Evolutionary conservation across 2,329 filamentous ascomycete species (phyloP).

Genomic region (Aspergillus intermedius): DNA sequence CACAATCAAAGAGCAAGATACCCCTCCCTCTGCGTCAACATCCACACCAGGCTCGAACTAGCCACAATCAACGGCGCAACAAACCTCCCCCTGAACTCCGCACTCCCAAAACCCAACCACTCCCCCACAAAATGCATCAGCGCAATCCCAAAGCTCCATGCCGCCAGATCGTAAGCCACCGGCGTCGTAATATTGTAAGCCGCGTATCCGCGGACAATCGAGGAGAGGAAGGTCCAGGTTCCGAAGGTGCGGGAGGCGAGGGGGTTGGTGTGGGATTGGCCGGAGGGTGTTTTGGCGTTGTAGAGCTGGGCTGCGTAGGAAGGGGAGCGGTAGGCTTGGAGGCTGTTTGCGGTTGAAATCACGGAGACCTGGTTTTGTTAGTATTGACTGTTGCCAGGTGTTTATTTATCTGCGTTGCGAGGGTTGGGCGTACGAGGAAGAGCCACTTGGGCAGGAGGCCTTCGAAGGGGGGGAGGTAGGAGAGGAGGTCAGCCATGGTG

Average conservation of each 20-base stretch:
- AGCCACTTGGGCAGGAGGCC: constrained; percentile 61
- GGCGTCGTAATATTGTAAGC: constrained; percentile 72
- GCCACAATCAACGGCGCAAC: constrained; percentile 54
- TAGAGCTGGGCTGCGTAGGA: constrained; percentile 85
- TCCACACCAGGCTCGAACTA: constrained; percentile 53
- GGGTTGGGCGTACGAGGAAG: constrained; percentile 48
- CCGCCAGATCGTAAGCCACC: constrained; percentile 68
- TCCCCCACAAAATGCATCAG: constrained; percentile 73
- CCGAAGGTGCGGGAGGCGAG: constrained; percentile 75
- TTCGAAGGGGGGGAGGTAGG: constrained; percentile 32
- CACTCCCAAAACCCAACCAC: constrained; percentile 70
- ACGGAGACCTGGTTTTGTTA: constrained; percentile 60
- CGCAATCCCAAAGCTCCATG: constrained; percentile 77
- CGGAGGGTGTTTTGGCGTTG: constrained; percentile 47
- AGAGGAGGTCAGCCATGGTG: constrained; percentile 13
- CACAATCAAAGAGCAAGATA: constrained; percentile 23
- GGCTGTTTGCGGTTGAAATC: constrained; percentile 73
- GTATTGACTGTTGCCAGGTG: neutral
- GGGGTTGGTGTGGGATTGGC: constrained; percentile 57
- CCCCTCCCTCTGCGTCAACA: constrained; percentile 50
- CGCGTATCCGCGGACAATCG: constrained; percentile 72
- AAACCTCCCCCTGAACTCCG: constrained; percentile 57
- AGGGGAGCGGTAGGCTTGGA: constrained; percentile 76
- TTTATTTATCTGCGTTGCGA: neutral
- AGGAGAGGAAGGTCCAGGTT: constrained; percentile 77